Evolutionary conservation across 371 early-diverging fungal genomes (phyloP).

Genomic region (Smittium culicis): DNA sequence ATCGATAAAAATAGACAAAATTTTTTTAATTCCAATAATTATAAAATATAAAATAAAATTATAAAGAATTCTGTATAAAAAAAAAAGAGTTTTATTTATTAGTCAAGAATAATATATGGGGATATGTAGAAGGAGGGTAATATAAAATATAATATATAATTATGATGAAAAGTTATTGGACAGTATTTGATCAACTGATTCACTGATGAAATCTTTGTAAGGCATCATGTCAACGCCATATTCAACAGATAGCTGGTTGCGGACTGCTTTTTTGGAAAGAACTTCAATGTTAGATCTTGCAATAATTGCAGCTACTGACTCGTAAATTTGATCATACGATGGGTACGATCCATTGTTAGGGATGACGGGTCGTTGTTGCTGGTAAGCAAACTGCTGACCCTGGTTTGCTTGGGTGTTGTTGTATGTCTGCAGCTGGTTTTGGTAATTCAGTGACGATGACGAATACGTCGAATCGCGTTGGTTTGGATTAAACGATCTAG

Average conservation of each 20-base stretch:
- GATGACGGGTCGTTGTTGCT: neutral
- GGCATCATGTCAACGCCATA: slow-evolving; percentile 64
- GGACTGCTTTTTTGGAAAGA: slow-evolving; percentile 71
- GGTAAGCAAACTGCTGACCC: neutral
- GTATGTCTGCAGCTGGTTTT: neutral
- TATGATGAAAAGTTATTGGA: neutral
- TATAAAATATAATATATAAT: neutral
- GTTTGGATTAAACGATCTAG: neutral
- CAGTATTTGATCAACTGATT: slow-evolving; percentile 48
- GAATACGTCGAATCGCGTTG: neutral
- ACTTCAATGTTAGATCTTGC: slow-evolving; percentile 62
- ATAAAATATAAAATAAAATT: too few species aligned
- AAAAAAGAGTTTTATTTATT: neutral
- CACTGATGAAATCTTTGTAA: slow-evolving; percentile 69
- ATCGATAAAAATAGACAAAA: too few species aligned
- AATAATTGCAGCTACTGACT: slow-evolving; percentile 66
- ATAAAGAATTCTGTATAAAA: neutral
- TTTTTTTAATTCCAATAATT: too few species aligned
- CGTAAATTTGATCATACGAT: slow-evolving; percentile 65
- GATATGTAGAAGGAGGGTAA: too few species aligned
- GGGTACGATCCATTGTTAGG: slow-evolving; percentile 34
- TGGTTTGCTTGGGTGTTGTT: neutral
- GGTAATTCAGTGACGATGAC: neutral
- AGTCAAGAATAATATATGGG: too few species aligned
- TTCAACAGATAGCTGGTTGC: slow-evolving; percentile 56